Base-by-base conservation (phyloP, 306 rosid species). In the Cucurbita maxima region DNA sequence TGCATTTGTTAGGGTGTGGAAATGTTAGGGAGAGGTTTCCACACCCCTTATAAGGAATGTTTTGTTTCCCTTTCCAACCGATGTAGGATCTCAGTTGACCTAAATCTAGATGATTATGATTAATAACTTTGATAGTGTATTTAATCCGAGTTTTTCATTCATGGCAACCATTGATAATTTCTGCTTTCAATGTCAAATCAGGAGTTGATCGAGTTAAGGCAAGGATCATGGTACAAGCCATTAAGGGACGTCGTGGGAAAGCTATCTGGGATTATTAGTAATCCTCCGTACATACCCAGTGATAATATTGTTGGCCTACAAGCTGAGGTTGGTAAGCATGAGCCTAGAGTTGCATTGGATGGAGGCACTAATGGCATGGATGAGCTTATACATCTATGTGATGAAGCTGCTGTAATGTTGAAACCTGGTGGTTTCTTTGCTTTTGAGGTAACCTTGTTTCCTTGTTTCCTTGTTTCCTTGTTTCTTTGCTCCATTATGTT, bases 141-240 rank as follows among this genome's bases (percentile, higher is more conserved):
- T 18, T 44, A 48, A 58, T 67, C 58, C 22, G 40, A 22, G 30
- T 22, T 57, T 55, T 53, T 76, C 56, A 40, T 50, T 67, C 51
- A 34, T 44, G n/a, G 55, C 14, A 16, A 12, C 41, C 64, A 44
- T 58, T 37, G 36, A 16, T 13, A 47, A 60, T 25, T 43, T 48
- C 34, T 34, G 71, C 54, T 45, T 63, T 43, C 18, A 44, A 43
- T 66, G 54, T 18, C 19, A 11, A 50, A 79, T 75, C 45, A 73
- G 76, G 76, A 58, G 9, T 38, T 12, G 68, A 73, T 73, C 22
- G 76, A 73, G 55, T 73, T 73, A 22, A 83, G 96, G 83, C 86
- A 85, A 82, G 98, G 96, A 73, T 89, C 97, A 5, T 94, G 97
- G 98, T 91, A 89, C 60, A 86, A 86, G 51, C 97, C 97, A 10